Percentiles rank a stretch among this genome's conserved stretches.
Evolutionary conservation across 805 yeast genomes (phyloP).

Genomic region (Sungouiozyma ichnusensis): DNA sequence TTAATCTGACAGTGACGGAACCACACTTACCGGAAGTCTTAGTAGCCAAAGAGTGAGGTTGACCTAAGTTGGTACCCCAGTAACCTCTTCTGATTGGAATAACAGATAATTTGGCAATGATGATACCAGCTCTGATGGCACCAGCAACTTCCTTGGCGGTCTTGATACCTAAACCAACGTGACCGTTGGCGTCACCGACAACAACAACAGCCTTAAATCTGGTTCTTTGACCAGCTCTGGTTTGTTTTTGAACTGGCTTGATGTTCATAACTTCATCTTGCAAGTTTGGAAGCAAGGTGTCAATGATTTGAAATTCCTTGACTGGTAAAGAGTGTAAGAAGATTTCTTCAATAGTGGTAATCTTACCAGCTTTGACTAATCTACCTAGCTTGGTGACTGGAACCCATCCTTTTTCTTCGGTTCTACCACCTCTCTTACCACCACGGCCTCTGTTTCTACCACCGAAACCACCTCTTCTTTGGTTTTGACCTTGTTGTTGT

Average conservation of each 20-base stretch:
- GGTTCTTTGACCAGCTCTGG: slow-evolving; percentile 99
- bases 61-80: slow-evolving; percentile 99
- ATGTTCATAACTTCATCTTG: slow-evolving; percentile 99
- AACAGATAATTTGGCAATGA: slow-evolving; percentile 96
- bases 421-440: slow-evolving; percentile 64
- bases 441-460: slow-evolving; percentile 49
- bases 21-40: slow-evolving; percentile 99
- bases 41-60: slow-evolving; percentile 96
- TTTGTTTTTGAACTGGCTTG: slow-evolving; percentile 99
- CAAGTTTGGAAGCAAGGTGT: slow-evolving; percentile 88
- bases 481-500: slow-evolving; percentile 18
- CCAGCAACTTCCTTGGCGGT: slow-evolving; percentile 99
- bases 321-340: slow-evolving; percentile 98
- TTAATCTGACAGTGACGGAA: slow-evolving; percentile 95
- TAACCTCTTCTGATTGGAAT: slow-evolving; percentile 99
- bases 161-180: slow-evolving; percentile 99
- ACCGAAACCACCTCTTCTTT: slow-evolving; percentile 45
- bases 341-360: slow-evolving; percentile 93
- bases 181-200: slow-evolving; percentile 99
- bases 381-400: slow-evolving; percentile 99
- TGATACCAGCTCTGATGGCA: slow-evolving; percentile 99
- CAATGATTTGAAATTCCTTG: slow-evolving; percentile 98
- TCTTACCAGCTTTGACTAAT: slow-evolving; percentile 97
- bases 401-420: slow-evolving; percentile 98
- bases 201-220: slow-evolving; percentile 99